A percentile compares a stretch with the other conserved stretches of the same genome.
phyloP scores from a whole-genome alignment of 768 basidiomycete genomes.

The Xerocomellus intermedius region DNA sequence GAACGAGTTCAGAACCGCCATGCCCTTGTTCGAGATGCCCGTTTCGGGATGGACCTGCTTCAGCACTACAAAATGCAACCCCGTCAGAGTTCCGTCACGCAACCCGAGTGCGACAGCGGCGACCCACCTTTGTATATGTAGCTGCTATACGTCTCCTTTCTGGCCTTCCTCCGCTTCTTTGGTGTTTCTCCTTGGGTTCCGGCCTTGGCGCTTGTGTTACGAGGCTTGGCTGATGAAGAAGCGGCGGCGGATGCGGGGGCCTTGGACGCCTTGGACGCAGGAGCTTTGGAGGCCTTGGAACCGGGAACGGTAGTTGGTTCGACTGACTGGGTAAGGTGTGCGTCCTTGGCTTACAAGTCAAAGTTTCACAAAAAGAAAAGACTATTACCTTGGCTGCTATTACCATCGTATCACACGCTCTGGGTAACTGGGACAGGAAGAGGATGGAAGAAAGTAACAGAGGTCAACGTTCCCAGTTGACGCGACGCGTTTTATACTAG shows the following conservation, averaged over 20 bases:
- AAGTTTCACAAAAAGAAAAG: no score
- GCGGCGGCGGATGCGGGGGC: conserved; percentile 47
- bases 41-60: conserved; percentile 76
- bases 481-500: conserved; percentile 18
- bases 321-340: background rate
- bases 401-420: background rate
- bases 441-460: no score
- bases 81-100: background rate
- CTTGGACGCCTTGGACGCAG: conserved; percentile 53
- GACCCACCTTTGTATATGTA: conserved; percentile 60
- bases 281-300: conserved; percentile 31
- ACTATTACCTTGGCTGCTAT: background rate
- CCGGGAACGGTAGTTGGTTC: conserved; percentile 21
- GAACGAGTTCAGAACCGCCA: conserved; percentile 59
- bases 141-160: conserved; percentile 61
- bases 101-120: background rate
- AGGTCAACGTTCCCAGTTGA: background rate
- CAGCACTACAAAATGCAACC: conserved; percentile 37
- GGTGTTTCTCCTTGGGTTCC: conserved; percentile 34
- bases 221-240: conserved; percentile 24
- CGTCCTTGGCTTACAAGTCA: no score
- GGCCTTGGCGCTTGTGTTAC: conserved; percentile 28
- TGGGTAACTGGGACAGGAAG: background rate
- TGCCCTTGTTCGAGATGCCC: conserved; percentile 69
- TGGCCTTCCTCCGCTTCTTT: conserved; percentile 55